phyloP scores from a whole-genome alignment of 331 rosid genomes.

The Dryas integrifolia region DNA sequence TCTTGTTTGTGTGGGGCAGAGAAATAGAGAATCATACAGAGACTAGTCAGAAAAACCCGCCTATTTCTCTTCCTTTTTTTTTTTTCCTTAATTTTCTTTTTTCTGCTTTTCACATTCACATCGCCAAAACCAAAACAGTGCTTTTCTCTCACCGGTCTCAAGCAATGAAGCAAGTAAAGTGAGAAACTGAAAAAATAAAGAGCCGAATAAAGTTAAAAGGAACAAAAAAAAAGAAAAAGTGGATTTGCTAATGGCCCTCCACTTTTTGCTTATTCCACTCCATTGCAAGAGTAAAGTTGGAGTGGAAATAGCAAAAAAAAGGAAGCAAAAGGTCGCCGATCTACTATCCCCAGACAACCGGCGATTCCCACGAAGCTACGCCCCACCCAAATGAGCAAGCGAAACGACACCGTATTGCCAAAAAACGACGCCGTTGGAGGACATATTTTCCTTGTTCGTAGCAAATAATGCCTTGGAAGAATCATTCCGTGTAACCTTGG shows the following conservation, averaged over 20 bases:
- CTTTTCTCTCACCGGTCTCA: constrained; percentile 32
- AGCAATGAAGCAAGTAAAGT: constrained; percentile 20
- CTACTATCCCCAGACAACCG: not conserved
- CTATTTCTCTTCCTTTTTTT: not conserved
- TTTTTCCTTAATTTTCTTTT: not conserved
- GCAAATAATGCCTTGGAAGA: not conserved
- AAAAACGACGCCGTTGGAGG: not conserved
- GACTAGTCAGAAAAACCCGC: not conserved
- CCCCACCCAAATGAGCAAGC: too few relatives aligned
- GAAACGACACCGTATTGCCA: not conserved
- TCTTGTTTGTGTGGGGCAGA: constrained; percentile 7
- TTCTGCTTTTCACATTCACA: constrained; percentile 25
- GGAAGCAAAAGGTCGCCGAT: too few relatives aligned
- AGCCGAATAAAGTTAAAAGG: constrained; percentile 23
- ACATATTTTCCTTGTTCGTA: too few relatives aligned
- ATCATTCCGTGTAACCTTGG: constrained; percentile 32
- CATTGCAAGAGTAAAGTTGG: not conserved
- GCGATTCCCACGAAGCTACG: not conserved
- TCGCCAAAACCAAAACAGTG: constrained; percentile 41
- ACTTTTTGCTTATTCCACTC: constrained; percentile 7
- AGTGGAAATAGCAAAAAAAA: not conserved
- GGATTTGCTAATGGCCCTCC: not conserved
- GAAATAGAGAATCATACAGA: constrained; percentile 4
- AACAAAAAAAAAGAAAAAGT: not conserved
- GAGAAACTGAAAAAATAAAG: not conserved